phyloP scores from a whole-genome alignment of 805 yeast genomes.

The Metschnikowia koreensis region DNA sequence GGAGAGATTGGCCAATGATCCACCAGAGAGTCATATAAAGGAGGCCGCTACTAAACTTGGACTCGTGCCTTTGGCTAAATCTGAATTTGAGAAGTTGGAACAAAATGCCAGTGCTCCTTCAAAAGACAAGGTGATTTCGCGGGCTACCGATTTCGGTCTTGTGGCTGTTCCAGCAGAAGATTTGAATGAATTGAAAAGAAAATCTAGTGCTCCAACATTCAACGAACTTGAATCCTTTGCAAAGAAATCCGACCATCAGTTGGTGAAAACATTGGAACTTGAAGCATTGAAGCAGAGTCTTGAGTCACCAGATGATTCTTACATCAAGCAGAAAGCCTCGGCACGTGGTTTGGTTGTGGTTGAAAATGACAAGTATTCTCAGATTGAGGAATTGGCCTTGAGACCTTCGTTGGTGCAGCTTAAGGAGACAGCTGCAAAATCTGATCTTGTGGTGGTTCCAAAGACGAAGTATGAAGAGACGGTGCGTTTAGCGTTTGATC shows the following conservation, averaged over 20 bases:
- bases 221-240: constrained; percentile 4
- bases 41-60: constrained; percentile 2
- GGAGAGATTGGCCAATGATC: constrained; percentile 2
- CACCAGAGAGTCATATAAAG: constrained; percentile 4
- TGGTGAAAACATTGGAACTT: constrained; percentile 5
- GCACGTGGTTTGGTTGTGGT: constrained; percentile 4
- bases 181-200: constrained; percentile 10
- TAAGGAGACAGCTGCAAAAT: constrained; percentile 13
- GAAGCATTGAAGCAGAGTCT: constrained; percentile 15
- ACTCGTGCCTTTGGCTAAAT: background rate
- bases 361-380: constrained; percentile 5
- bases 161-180: background rate
- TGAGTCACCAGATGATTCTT: constrained; percentile 1
- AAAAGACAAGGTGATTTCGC: constrained; percentile 3
- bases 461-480: constrained; percentile 7
- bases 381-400: constrained; percentile 7
- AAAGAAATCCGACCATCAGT: background rate
- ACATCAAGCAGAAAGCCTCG: constrained; percentile 11
- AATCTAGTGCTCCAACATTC: constrained; percentile 15
- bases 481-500: constrained; percentile 14
- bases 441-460: constrained; percentile 10
- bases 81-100: constrained; percentile 3
- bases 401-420: constrained; percentile 4
- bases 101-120: constrained; percentile 8
- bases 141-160: constrained; percentile 17